phyloP scores from a whole-genome alignment of 2,329 filamentous ascomycete species.

The Fusarium sp. region DNA sequence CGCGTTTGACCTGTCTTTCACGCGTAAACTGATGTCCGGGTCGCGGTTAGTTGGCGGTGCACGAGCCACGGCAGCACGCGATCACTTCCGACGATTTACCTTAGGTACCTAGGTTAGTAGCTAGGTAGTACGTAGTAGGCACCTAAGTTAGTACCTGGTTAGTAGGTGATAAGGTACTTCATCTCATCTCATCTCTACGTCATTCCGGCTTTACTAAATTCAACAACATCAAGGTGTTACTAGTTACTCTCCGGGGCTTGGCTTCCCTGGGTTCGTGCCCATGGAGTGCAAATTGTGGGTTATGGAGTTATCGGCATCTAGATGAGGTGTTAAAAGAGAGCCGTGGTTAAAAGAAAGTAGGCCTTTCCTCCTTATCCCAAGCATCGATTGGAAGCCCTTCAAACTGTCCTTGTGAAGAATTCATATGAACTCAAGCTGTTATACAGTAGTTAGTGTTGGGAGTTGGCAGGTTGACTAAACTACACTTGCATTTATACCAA shows the following conservation, averaged over 20 bases:
- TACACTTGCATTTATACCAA: too few species aligned
- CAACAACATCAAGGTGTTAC: slow-evolving; percentile 3
- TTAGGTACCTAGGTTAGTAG: too few species aligned
- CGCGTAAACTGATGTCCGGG: slow-evolving; percentile 26
- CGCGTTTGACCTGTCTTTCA: slow-evolving; percentile 5
- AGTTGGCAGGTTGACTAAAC: neutral
- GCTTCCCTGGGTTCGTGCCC: slow-evolving; percentile 8
- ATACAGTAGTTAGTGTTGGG: neutral
- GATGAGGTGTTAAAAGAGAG: neutral
- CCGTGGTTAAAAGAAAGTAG: neutral
- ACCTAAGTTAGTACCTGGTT: too few species aligned
- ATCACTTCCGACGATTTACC: neutral
- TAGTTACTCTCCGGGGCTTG: neutral
- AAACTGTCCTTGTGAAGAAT: slow-evolving; percentile 2
- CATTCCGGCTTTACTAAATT: slow-evolving; percentile 10
- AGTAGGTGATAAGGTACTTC: neutral
- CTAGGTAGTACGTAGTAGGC: too few species aligned
- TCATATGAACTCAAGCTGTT: neutral
- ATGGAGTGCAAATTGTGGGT: neutral
- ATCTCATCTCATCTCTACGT: slow-evolving; percentile 15
- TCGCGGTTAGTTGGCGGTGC: slow-evolving; percentile 3
- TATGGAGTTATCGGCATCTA: neutral
- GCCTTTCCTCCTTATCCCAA: neutral
- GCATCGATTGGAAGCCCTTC: neutral
- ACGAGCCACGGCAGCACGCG: slow-evolving; percentile 17